A percentile compares a stretch with the other conserved stretches of the same genome.
Evolutionary conservation across 768 basidiomycete genomes (phyloP).

Genomic region (Serendipita sp.): DNA sequence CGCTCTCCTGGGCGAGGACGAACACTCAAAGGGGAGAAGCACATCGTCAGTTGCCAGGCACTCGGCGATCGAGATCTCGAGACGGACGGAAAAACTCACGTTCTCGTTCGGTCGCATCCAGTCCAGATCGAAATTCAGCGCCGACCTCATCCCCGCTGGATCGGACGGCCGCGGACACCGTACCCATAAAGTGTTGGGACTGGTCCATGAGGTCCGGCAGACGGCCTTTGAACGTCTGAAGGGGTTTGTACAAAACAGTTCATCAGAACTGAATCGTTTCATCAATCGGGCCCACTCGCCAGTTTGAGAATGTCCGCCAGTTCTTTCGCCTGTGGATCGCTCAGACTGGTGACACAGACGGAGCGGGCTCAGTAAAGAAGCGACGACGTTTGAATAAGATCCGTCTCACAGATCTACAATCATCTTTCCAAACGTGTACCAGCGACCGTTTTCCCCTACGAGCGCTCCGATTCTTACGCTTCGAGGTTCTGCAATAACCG

Average conservation of each 20-base stretch:
- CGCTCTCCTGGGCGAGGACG: slow-evolving; percentile 67
- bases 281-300: slow-evolving; percentile 24
- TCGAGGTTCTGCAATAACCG: slow-evolving; percentile 74
- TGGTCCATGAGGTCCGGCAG: slow-evolving; percentile 71
- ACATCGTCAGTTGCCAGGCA: slow-evolving; percentile 1
- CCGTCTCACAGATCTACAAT: slow-evolving; percentile 62
- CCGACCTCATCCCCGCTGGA: slow-evolving; percentile 38
- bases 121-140: slow-evolving; percentile 73
- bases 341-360: slow-evolving; percentile 36
- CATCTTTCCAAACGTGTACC: slow-evolving; percentile 85
- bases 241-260: too few relatives aligned
- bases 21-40: slow-evolving; percentile 43
- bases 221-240: slow-evolving; percentile 60
- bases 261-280: too few relatives aligned
- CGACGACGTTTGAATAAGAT: neutral
- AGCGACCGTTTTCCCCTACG: slow-evolving; percentile 74
- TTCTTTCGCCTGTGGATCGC: slow-evolving; percentile 55
- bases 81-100: slow-evolving; percentile 32
- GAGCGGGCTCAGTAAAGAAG: neutral
- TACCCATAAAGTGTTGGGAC: slow-evolving; percentile 71
- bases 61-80: neutral
- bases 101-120: slow-evolving; percentile 87
- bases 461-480: slow-evolving; percentile 71
- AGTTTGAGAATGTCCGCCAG: slow-evolving; percentile 57
- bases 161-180: slow-evolving; percentile 39